Percentiles rank a stretch among this genome's conserved stretches.
Conservation (phyloP, 345 rosid species). For the Populus davidiana region DNA sequence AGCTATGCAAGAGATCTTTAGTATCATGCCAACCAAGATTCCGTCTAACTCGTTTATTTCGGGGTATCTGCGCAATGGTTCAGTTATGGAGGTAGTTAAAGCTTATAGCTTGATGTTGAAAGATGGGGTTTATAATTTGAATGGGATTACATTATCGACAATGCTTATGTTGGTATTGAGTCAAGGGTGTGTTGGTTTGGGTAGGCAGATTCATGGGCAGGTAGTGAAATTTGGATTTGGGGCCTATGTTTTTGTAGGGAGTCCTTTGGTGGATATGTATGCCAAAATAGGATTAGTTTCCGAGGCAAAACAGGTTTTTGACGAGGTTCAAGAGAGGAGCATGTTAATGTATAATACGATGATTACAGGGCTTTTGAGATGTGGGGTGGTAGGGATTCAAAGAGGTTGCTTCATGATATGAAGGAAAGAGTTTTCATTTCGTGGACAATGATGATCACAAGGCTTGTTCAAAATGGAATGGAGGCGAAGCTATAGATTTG, state of each 20-base stretch:
- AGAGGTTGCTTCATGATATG: slow-evolving; percentile 52
- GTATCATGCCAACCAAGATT: slow-evolving; percentile 61
- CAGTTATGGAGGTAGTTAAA: slow-evolving; percentile 47
- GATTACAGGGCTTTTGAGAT: slow-evolving; percentile 63
- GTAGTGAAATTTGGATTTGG: slow-evolving; percentile 63
- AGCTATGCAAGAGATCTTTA: slow-evolving; percentile 48
- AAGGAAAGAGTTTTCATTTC: slow-evolving; percentile 71
- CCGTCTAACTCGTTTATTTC: slow-evolving; percentile 69
- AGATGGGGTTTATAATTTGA: slow-evolving; percentile 48
- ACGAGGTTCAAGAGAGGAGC: slow-evolving; percentile 47
- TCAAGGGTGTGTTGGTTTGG: slow-evolving; percentile 44
- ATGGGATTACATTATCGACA: slow-evolving; percentile 67
- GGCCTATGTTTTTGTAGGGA: slow-evolving; percentile 55
- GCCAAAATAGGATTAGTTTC: slow-evolving; percentile 55
- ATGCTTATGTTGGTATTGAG: slow-evolving; percentile 61
- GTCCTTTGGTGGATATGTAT: slow-evolving; percentile 83
- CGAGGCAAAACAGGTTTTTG: slow-evolving; percentile 61
- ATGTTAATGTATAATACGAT: slow-evolving; percentile 66
- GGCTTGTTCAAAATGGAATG: slow-evolving; percentile 66
- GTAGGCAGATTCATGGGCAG: slow-evolving; percentile 76
- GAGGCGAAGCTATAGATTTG: slow-evolving; percentile 54
- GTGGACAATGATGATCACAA: slow-evolving; percentile 87
- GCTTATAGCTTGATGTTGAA: slow-evolving; percentile 63
- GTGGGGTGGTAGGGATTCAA: slow-evolving; percentile 64
- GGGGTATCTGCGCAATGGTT: slow-evolving; percentile 53